Percentiles rank a stretch among this genome's conserved stretches.
These are phyloP conservation scores for Halophytophthora polymorphica DNA, from an alignment of 352 stramenopile species.

Conservation along the genomic window DNA sequence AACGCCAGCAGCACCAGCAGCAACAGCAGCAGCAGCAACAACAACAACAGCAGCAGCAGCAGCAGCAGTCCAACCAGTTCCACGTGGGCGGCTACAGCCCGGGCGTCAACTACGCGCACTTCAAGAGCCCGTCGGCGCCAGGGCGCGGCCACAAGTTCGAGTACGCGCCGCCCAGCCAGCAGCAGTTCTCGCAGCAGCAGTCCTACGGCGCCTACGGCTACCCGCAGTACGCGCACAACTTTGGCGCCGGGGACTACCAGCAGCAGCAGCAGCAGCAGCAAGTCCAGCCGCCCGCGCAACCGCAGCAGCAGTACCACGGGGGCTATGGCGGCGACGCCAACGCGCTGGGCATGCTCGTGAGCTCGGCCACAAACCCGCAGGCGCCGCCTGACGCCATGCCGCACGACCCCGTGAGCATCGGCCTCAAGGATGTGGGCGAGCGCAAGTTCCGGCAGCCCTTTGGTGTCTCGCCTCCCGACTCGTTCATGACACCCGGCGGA, in stretches of 20 bases:
- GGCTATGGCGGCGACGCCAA: constrained; percentile 30
- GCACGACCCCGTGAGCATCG: constrained; percentile 35
- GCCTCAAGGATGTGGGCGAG: constrained; percentile 33
- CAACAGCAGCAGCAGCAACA: constrained; percentile 28
- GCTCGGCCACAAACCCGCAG: constrained; percentile 43
- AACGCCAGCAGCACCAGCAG: constrained; percentile 20
- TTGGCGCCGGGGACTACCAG: constrained; percentile 24
- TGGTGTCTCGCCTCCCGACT: constrained; percentile 24
- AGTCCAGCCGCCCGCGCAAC: constrained; percentile 14
- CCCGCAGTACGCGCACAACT: constrained; percentile 34
- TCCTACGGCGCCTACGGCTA: constrained; percentile 35
- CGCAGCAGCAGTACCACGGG: constrained; percentile 33
- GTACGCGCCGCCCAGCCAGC: constrained; percentile 14
- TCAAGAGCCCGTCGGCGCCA: constrained; percentile 22
- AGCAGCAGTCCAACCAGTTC: too few species aligned
- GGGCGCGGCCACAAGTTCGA: constrained; percentile 27
- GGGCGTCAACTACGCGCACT: constrained; percentile 24
- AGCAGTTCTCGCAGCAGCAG: constrained; percentile 28
- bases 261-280: constrained; percentile 29
- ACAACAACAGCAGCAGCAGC: too few species aligned
- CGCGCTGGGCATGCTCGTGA: constrained; percentile 53
- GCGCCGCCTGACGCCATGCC: constrained; percentile 33
- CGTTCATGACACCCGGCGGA: constrained; percentile 28
- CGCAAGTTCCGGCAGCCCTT: constrained; percentile 38
- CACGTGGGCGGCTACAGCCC: constrained; percentile 20